Conservation (phyloP, 805 yeast genomes). For the Metschnikowia bowlesiae region DNA sequence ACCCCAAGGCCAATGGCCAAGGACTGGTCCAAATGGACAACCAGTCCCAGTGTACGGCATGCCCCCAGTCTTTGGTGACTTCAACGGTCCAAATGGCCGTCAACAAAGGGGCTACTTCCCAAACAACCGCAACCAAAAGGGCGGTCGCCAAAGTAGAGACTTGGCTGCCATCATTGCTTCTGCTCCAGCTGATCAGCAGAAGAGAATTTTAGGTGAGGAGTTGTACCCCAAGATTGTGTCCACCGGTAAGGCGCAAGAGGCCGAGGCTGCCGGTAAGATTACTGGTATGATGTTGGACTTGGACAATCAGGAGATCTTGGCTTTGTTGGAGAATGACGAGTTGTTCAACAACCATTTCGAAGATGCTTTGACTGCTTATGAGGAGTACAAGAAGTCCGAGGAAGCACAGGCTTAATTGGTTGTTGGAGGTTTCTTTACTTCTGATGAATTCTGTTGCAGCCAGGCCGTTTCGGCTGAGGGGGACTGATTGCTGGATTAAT, state of each 20-base stretch:
- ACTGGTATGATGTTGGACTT: slow-evolving; percentile 98
- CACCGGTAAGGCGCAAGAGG: slow-evolving; percentile 81
- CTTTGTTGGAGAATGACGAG: slow-evolving; percentile 84
- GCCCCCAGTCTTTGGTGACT: slow-evolving; percentile 70
- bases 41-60: slow-evolving; percentile 79
- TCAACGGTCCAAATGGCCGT: slow-evolving; percentile 39
- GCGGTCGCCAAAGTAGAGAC: slow-evolving; percentile 40
- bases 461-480: not conserved
- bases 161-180: slow-evolving; percentile 60
- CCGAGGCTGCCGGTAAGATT: slow-evolving; percentile 96
- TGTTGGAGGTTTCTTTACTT: slow-evolving; percentile 4
- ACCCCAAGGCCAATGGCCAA: slow-evolving; percentile 66
- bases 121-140: slow-evolving; percentile 42
- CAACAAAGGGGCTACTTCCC: slow-evolving; percentile 61
- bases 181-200: slow-evolving; percentile 85
- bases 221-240: slow-evolving; percentile 88
- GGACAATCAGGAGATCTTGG: slow-evolving; percentile 86
- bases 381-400: slow-evolving; percentile 71
- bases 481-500: slow-evolving; percentile 11
- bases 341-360: slow-evolving; percentile 85
- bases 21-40: slow-evolving; percentile 79
- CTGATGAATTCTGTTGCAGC: slow-evolving; percentile 2
- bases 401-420: slow-evolving; percentile 22
- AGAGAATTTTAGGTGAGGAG: slow-evolving; percentile 97
- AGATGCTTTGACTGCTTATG: slow-evolving; percentile 93